Percentiles rank a stretch among this genome's conserved stretches.
Evolutionary conservation across 331 rosid genomes (phyloP).

Genomic region (Prunus yedoensis): DNA sequence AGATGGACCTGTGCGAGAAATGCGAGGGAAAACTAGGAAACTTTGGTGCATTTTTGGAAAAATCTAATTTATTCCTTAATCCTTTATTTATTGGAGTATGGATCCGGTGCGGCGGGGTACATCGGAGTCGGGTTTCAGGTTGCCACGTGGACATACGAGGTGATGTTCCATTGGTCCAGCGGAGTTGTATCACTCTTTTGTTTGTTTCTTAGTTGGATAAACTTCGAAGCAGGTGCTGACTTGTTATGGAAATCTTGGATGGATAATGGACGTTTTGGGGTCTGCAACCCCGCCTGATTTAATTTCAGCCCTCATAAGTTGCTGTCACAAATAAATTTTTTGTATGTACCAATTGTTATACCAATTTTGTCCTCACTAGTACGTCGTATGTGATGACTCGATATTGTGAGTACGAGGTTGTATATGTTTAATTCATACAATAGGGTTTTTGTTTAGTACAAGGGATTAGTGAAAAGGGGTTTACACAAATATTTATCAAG

Average conservation of each 20-base stretch:
- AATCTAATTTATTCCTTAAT: background rate
- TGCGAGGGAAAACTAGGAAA: conserved; percentile 31
- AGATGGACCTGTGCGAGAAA: conserved; percentile 14
- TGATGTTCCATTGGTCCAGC: background rate
- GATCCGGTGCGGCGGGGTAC: background rate
- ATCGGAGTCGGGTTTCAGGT: background rate
- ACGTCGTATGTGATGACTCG: no score
- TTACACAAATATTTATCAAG: no score
- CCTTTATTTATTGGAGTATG: background rate
- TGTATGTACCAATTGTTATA: no score
- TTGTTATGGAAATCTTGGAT: background rate
- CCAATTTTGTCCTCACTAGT: no score
- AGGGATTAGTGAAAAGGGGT: no score
- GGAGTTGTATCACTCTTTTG: background rate
- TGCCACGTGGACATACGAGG: background rate
- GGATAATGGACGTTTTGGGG: background rate
- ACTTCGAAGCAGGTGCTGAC: background rate
- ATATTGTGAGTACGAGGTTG: no score
- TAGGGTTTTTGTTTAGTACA: no score
- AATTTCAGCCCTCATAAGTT: no score
- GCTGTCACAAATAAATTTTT: no score
- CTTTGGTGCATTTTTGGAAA: conserved; percentile 15
- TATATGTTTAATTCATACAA: no score
- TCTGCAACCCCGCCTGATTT: no score
- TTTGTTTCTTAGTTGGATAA: background rate